A percentile compares a stretch with the other conserved stretches of the same genome.
phyloP scores from a whole-genome alignment of 1,284 basidiomycete species.

The Boletellus deceptivus region DNA sequence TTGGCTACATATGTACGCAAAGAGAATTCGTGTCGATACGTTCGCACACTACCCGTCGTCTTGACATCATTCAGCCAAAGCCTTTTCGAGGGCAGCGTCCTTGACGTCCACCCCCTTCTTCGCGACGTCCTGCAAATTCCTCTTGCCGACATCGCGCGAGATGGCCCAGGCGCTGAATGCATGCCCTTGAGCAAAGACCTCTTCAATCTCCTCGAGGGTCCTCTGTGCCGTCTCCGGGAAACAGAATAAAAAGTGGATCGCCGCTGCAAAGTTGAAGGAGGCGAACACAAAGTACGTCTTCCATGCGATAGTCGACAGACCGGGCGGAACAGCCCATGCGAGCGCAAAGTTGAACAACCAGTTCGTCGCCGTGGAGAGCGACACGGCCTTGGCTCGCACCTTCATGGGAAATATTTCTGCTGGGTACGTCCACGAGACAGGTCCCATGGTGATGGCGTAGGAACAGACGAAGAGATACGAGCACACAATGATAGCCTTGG shows the following conservation, averaged over 20 bases:
- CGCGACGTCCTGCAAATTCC: conserved; percentile 46
- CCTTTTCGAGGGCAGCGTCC: conserved; percentile 4
- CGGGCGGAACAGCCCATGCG: conserved; percentile 63
- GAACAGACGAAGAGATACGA: conserved; percentile 75
- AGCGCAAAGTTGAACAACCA: conserved; percentile 76
- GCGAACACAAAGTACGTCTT: conserved; percentile 76
- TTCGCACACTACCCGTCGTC: no score
- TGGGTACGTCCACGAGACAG: conserved; percentile 69
- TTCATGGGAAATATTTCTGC: conserved; percentile 69
- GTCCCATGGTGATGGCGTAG: conserved; percentile 76
- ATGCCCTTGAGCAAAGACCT: conserved; percentile 68
- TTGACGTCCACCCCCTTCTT: conserved; percentile 15
- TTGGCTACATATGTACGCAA: no score
- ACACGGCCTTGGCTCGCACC: conserved; percentile 72
- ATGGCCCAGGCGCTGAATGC: conserved; percentile 71
- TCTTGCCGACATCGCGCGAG: conserved; percentile 58
- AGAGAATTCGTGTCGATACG: no score
- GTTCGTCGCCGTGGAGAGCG: conserved; percentile 59
- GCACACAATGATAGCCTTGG: conserved; percentile 71
- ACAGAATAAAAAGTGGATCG: conserved; percentile 69
- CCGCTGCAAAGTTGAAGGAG: conserved; percentile 71
- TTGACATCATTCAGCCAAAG: conserved; percentile 3
- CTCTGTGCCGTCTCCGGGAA: conserved; percentile 73
- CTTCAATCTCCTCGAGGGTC: conserved; percentile 74
- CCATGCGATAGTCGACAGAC: conserved; percentile 51